phyloP scores from a whole-genome alignment of 176 grass and related monocot genomes.

The Luzula sylvatica region DNA sequence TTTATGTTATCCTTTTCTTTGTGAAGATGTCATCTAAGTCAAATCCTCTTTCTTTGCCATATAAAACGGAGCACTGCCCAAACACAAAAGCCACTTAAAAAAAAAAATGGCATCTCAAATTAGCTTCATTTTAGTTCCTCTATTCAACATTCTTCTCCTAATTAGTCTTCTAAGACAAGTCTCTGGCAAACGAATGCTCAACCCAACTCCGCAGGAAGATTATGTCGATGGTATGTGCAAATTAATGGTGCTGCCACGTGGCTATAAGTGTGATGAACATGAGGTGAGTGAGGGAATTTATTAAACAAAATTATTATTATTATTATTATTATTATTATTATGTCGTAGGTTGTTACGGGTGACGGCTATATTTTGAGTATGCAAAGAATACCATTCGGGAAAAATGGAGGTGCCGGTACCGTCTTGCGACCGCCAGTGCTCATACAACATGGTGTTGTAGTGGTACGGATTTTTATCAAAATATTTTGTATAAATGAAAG shows the following conservation, averaged over 20 bases:
- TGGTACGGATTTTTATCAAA: constrained; percentile 31
- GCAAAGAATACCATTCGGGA: constrained; percentile 52
- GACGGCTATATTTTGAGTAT: constrained; percentile 75
- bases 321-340: not conserved
- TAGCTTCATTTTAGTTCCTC: not conserved
- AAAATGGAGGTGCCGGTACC: not conserved
- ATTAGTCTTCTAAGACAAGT: constrained; percentile 3
- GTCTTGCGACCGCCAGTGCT: constrained; percentile 53
- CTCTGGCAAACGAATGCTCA: not conserved
- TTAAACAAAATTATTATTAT: not conserved
- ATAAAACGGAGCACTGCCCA: not conserved
- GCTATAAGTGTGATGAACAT: constrained; percentile 70
- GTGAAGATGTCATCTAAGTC: too few relatives aligned
- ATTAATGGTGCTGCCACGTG: constrained; percentile 31
- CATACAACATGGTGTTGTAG: constrained; percentile 68
- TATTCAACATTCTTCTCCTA: constrained; percentile 4
- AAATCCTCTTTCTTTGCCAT: too few relatives aligned
- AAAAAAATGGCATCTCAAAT: constrained; percentile 11
- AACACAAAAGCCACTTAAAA: not conserved
- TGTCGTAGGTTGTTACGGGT: constrained; percentile 39
- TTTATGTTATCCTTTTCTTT: too few relatives aligned
- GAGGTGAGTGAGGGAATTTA: constrained; percentile 32
- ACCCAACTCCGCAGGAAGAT: not conserved
- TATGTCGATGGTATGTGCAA: constrained; percentile 24
- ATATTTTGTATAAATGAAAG: too few relatives aligned